Evolutionary conservation across 352 stramenopile genomes (phyloP).

Genomic region (Phytophthora melonis): DNA sequence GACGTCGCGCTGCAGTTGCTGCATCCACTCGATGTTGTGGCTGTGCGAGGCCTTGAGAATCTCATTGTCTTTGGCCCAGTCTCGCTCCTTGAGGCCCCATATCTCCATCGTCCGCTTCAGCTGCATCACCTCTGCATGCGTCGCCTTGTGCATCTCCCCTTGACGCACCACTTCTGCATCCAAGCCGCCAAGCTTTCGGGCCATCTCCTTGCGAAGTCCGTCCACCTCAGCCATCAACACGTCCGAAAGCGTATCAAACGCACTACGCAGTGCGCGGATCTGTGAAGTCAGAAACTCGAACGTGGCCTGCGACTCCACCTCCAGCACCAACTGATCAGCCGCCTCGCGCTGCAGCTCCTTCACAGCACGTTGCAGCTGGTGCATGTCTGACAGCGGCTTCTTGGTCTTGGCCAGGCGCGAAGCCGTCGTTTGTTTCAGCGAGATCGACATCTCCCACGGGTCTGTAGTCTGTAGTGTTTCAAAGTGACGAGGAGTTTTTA

Average conservation of each 20-base stretch:
- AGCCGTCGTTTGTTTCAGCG: slow-evolving; percentile 62
- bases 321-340: slow-evolving; percentile 75
- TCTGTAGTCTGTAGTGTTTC: too few relatives aligned
- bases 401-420: slow-evolving; percentile 78
- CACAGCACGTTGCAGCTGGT: slow-evolving; percentile 81
- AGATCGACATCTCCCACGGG: slow-evolving; percentile 45
- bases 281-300: slow-evolving; percentile 87
- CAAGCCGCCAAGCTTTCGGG: slow-evolving; percentile 65
- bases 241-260: slow-evolving; percentile 85
- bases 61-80: slow-evolving; percentile 90
- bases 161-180: slow-evolving; percentile 69
- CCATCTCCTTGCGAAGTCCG: slow-evolving; percentile 70
- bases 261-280: slow-evolving; percentile 73
- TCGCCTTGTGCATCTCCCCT: slow-evolving; percentile 65
- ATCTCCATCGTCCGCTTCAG: slow-evolving; percentile 83
- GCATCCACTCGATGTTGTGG: slow-evolving; percentile 90
- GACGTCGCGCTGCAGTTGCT: slow-evolving; percentile 83
- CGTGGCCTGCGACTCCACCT: slow-evolving; percentile 84
- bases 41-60: slow-evolving; percentile 85
- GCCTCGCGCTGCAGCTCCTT: slow-evolving; percentile 81
- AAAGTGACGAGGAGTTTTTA: slow-evolving; percentile 37
- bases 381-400: slow-evolving; percentile 84
- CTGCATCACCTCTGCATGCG: slow-evolving; percentile 73
- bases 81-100: slow-evolving; percentile 82
- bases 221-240: slow-evolving; percentile 83